Conservation (phyloP, 2,329 filamentous ascomycete species). For the Aspergillus neoniger region DNA sequence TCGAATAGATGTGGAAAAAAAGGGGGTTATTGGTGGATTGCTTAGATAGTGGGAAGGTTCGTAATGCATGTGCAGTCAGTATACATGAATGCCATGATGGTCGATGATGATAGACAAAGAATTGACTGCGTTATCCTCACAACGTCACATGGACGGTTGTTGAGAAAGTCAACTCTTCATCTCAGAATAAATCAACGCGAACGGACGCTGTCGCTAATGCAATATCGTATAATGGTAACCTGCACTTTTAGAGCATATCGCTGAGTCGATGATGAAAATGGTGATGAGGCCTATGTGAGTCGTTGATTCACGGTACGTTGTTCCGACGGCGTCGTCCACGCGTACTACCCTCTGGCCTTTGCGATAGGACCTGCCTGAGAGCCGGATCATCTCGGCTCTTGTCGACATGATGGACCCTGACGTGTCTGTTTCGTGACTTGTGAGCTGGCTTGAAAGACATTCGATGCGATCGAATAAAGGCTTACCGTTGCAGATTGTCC, state of each 20-base stretch:
- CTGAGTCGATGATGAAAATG: not conserved
- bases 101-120: not conserved
- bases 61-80: constrained; percentile 16
- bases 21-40: not conserved
- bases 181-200: not conserved
- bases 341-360: constrained; percentile 79
- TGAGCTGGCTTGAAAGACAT: constrained; percentile 1
- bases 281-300: not conserved
- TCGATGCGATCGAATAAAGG: constrained; percentile 14
- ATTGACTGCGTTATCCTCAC: constrained; percentile 17
- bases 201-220: constrained; percentile 11
- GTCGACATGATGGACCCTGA: constrained; percentile 86
- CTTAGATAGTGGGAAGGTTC: not conserved
- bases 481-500: constrained; percentile 90
- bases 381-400: constrained; percentile 83
- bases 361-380: constrained; percentile 79
- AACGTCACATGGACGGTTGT: not conserved
- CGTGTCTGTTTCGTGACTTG: constrained; percentile 64
- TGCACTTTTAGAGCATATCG: constrained; percentile 3
- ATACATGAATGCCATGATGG: constrained; percentile 2
- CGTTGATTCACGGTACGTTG: constrained; percentile 23
- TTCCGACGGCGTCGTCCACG: constrained; percentile 73
- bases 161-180: constrained; percentile 2
- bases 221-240: constrained; percentile 14
- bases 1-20: not conserved